Evolutionary conservation across 495 filamentous ascomycete genomes (phyloP), one percentile per base, ranked within the genome.

Genomic region (Penicillium simplicissimum): DNA sequence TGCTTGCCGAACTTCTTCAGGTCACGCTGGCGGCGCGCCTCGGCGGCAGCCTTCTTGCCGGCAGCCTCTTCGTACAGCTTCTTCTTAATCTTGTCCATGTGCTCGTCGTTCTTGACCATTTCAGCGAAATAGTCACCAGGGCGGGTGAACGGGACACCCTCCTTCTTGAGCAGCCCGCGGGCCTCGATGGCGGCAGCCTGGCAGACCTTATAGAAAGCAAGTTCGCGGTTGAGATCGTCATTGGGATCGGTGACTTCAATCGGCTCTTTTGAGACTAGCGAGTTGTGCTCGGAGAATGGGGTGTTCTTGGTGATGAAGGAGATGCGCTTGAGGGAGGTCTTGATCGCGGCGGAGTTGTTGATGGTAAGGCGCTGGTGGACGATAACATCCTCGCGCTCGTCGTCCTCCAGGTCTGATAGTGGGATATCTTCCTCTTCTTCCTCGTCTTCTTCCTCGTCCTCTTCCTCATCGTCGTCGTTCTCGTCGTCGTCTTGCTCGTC

Each of bases 1-100:
- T 96, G 91, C 81, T 98, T 98, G 64, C 95, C 95, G 77, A 98
- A 98, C 78, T 97, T 98, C 88, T 96, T 98, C 64, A 97, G 80
- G 77, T 98, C 95, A 60, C 95, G 82, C 82, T 90, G 92, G 79
- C 90, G 90, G 71, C 92, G 85, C 28, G 95, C 95, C 75, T 98
- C 95, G 19, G 88, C 87, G 8, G 91, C 84, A 2, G 96, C 94
- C 83, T 96, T 97, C 84, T 95, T 96, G 53, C 82, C 78, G 34
- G 93, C 90, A 10, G 94, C 95, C 74, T 94, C 92, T 64, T 97
- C 94, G 60, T 93, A 84, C 69, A 98, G 80, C 84, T 96, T 96
- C 74, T 87, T 85, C 83, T 95, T 96, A 75, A 98, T 91, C 81
- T 88, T 89, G 67, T 90, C 89, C 95, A 98, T 98, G 71, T 96